Base-by-base conservation (phyloP, 495 filamentous ascomycete genomes). In the Aspergillus ellipticus region DNA sequence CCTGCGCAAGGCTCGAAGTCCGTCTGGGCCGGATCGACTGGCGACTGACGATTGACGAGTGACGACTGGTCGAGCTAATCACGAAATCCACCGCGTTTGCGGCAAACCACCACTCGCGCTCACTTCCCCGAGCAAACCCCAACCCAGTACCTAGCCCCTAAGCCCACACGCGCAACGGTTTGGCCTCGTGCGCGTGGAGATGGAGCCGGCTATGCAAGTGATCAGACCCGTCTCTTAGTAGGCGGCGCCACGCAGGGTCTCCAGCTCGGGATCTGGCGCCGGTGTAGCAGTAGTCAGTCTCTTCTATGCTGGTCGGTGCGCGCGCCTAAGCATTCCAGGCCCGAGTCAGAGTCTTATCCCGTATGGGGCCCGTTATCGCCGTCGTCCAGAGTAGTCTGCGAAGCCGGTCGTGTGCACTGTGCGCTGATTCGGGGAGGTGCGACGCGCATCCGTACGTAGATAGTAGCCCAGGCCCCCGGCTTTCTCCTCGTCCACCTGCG, bases 151-250 rank as follows among this genome's bases (percentile, higher is more conserved):
- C 24, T 28, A 28, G 24, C 24, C 24, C 24, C 24, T 3, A 28
- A 28, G 24, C 24, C 64, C 60, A 66, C 62, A 55, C 45, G 33
- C 54, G 51, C 54, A 65, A 65, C 56, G 57, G 63, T 42, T 56
- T 60, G 48, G 47, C 48, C 57, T 66, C 55, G 59, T 55, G 58
- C 57, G 31, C 55, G 54, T 51, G 59, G 62, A 59, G 60, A 66
- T 66, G 59, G 64, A 64, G 61, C 64, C 71, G 69, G 68, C 54
- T 71, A 74, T 72, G 69, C 69, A 74, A 59, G 71, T 70, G 68
- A 69, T 71, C 57, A 63, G 61, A 65, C 64, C 66, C 68, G 66
- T 64, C 55, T 60, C 58, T 65, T 28, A 28, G 24, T 28, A 28
- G 4, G 24, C 61, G 62, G 65, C 70, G 62, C 68, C 66, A 61